A percentile compares a stretch with the other conserved stretches of the same genome.
phyloP scores from a whole-genome alignment of 257 asterid genomes.

The Fraxinus americana region DNA sequence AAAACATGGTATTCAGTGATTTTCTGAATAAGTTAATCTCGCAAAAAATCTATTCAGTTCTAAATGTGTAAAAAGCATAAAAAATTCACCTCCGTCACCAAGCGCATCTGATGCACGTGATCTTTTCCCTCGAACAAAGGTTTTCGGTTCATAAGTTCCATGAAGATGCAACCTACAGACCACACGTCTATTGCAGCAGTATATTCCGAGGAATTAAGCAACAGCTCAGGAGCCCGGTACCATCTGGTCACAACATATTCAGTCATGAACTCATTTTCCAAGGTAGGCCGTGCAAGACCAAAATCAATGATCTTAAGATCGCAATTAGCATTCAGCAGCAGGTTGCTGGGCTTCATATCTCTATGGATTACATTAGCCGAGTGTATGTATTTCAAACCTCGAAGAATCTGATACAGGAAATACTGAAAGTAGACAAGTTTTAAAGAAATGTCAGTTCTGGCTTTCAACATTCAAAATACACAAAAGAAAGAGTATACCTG shows the following conservation, averaged over 20 bases:
- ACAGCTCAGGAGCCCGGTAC: slow-evolving; percentile 96
- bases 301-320: slow-evolving; percentile 95
- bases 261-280: slow-evolving; percentile 86
- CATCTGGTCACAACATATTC: slow-evolving; percentile 97
- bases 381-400: slow-evolving; percentile 93
- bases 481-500: slow-evolving; percentile 47
- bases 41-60: too few relatives aligned
- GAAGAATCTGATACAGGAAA: slow-evolving; percentile 88
- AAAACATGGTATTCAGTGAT: too few relatives aligned
- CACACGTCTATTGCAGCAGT: slow-evolving; percentile 89
- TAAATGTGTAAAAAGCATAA: neutral
- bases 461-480: too few relatives aligned
- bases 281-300: slow-evolving; percentile 85
- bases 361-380: slow-evolving; percentile 91
- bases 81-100: slow-evolving; percentile 60
- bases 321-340: slow-evolving; percentile 78
- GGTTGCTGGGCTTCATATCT: slow-evolving; percentile 94
- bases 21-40: too few relatives aligned
- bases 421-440: slow-evolving; percentile 51
- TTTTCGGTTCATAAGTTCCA: slow-evolving; percentile 94
- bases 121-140: slow-evolving; percentile 92
- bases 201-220: slow-evolving; percentile 84
- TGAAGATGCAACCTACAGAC: slow-evolving; percentile 96
- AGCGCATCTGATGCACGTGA: slow-evolving; percentile 92
- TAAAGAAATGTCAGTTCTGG: slow-evolving; percentile 18